phyloP scores from a whole-genome alignment of 2,329 filamentous ascomycete species.

The Trichoderma sp. region DNA sequence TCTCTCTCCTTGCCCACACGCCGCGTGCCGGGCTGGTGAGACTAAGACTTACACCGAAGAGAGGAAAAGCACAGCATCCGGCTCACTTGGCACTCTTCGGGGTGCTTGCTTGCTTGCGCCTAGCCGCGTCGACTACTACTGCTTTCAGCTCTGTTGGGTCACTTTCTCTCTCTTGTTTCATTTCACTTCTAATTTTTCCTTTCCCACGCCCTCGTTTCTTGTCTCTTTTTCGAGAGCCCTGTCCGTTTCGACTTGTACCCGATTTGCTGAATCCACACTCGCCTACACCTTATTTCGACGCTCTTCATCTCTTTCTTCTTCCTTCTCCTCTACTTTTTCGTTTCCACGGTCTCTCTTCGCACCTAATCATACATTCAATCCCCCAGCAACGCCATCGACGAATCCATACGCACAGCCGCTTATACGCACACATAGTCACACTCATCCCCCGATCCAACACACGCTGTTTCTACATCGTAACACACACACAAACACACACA shows the following conservation, averaged over 20 bases:
- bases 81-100: not conserved
- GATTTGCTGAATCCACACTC: not conserved
- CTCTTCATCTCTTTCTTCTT: not conserved
- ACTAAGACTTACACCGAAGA: not conserved
- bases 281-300: constrained; percentile 7
- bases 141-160: not conserved
- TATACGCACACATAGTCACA: no score
- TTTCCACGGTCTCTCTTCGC: not conserved
- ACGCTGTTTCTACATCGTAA: not conserved
- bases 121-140: not conserved
- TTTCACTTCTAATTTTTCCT: not conserved
- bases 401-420: no score
- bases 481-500: not conserved
- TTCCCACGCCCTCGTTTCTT: not conserved
- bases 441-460: not conserved
- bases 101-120: not conserved
- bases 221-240: not conserved
- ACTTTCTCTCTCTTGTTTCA: not conserved
- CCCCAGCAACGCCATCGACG: no score
- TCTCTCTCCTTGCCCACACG: not conserved
- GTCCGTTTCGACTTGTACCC: not conserved
- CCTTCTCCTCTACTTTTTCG: not conserved
- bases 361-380: not conserved
- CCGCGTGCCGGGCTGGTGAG: constrained; percentile 7
- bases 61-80: not conserved